Conservation (phyloP, 2,329 filamentous ascomycete genomes). For the Fusarium cyanostomum region DNA sequence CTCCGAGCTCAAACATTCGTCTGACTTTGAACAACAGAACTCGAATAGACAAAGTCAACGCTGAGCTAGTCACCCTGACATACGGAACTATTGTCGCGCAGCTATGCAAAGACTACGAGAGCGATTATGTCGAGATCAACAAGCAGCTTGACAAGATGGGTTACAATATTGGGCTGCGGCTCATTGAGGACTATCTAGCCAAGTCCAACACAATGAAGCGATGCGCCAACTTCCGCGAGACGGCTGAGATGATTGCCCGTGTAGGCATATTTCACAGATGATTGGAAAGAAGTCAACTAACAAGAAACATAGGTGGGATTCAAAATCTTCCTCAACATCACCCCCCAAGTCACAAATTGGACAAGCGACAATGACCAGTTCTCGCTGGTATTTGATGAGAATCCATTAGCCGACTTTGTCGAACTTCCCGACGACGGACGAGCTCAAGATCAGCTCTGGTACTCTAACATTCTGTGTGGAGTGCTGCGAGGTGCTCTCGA, state of each 20-base stretch:
- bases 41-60: conserved; percentile 96
- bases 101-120: conserved; percentile 94
- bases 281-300: conserved; percentile 23
- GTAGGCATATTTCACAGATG: conserved; percentile 56
- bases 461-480: conserved; percentile 95
- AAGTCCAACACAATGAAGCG: conserved; percentile 90
- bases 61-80: conserved; percentile 94
- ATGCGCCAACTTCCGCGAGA: conserved; percentile 93
- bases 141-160: conserved; percentile 99
- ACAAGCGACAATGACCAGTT: conserved; percentile 96
- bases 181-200: conserved; percentile 97
- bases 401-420: conserved; percentile 95
- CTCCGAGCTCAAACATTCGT: background rate
- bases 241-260: conserved; percentile 95
- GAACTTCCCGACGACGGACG: conserved; percentile 95
- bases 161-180: conserved; percentile 94
- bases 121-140: conserved; percentile 94
- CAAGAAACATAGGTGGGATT: conserved; percentile 80
- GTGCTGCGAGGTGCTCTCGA: conserved; percentile 90
- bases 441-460: conserved; percentile 97
- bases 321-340: conserved; percentile 98
- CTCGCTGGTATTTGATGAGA: conserved; percentile 95
- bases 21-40: conserved; percentile 66
- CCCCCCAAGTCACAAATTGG: conserved; percentile 94
- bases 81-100: conserved; percentile 98